Evolutionary conservation across 1,284 basidiomycete genomes (phyloP).

Genomic region (Irpex sp.): DNA sequence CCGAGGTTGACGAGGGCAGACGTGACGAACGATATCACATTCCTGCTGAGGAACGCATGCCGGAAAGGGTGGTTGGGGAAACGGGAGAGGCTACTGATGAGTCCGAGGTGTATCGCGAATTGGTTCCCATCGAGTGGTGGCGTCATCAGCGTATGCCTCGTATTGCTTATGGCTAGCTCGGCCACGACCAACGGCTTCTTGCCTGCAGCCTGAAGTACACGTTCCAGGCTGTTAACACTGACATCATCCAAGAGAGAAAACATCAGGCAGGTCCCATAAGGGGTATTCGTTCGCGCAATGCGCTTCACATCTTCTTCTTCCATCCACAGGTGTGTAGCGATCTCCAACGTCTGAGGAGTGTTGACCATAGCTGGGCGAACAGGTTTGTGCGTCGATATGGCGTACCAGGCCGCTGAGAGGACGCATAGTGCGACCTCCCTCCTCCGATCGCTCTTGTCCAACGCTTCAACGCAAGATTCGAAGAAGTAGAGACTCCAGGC

Average conservation of each 20-base stretch:
- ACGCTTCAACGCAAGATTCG: constrained; percentile 21
- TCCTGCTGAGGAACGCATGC: constrained; percentile 29
- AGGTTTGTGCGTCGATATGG: constrained; percentile 13
- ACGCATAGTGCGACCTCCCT: constrained; percentile 26
- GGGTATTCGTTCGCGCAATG: constrained; percentile 23
- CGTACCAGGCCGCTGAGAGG: background rate
- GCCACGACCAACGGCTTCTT: constrained; percentile 26
- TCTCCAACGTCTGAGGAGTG: constrained; percentile 30
- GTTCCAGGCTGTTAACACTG: constrained; percentile 21
- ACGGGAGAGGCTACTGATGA: constrained; percentile 25
- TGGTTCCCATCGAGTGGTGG: background rate
- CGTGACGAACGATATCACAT: constrained; percentile 28
- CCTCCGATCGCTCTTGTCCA: constrained; percentile 12
- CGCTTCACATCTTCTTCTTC: constrained; percentile 24
- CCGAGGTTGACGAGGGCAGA: constrained; percentile 28
- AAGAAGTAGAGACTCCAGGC: constrained; percentile 35
- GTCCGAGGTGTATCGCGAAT: constrained; percentile 26
- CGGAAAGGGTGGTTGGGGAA: constrained; percentile 25
- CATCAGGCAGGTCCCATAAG: constrained; percentile 10
- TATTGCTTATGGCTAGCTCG: constrained; percentile 26
- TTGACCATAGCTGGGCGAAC: constrained; percentile 27
- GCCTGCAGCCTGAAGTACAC: constrained; percentile 25
- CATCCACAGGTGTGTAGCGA: constrained; percentile 34
- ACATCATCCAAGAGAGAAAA: constrained; percentile 26
- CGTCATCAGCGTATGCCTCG: constrained; percentile 12